These are phyloP conservation scores for Logfia minima DNA, from an alignment of 129 eudicot species.

Conservation along the genomic window DNA sequence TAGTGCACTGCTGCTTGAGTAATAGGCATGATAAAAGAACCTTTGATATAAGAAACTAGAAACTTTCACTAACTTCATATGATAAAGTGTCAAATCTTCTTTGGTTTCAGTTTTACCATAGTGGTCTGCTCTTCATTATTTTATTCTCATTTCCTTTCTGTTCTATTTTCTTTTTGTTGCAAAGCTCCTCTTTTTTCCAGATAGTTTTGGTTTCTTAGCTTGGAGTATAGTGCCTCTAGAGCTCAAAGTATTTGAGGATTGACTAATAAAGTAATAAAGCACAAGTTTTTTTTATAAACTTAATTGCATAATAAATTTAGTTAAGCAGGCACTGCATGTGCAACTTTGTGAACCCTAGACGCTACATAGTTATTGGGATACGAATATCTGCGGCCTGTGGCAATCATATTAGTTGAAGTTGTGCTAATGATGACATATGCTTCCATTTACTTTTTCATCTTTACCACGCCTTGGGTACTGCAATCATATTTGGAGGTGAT, in stretches of 20 bases:
- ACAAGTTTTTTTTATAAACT: neutral
- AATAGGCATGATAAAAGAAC: neutral
- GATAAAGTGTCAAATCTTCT: neutral
- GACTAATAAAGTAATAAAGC: neutral
- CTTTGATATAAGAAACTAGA: neutral
- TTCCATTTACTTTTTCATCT: neutral
- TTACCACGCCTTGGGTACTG: neutral
- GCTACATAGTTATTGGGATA: constrained; percentile 2
- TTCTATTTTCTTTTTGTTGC: neutral
- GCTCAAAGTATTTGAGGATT: neutral
- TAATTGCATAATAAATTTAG: neutral
- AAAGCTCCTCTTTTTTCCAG: neutral
- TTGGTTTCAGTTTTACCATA: neutral
- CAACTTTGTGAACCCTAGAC: neutral
- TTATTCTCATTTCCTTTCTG: neutral
- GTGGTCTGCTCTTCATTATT: neutral
- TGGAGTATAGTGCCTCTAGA: neutral
- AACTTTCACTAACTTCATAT: neutral
- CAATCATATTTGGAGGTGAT: constrained; percentile 65
- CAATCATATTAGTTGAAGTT: neutral
- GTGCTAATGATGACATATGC: constrained; percentile 2
- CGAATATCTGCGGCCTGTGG: neutral
- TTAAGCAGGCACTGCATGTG: constrained; percentile 22
- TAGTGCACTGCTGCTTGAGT: neutral
- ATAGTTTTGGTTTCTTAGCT: constrained; percentile 9